phyloP scores from a whole-genome alignment of 2,329 filamentous ascomycete species.

The Torrubiella hemipterigena region DNA sequence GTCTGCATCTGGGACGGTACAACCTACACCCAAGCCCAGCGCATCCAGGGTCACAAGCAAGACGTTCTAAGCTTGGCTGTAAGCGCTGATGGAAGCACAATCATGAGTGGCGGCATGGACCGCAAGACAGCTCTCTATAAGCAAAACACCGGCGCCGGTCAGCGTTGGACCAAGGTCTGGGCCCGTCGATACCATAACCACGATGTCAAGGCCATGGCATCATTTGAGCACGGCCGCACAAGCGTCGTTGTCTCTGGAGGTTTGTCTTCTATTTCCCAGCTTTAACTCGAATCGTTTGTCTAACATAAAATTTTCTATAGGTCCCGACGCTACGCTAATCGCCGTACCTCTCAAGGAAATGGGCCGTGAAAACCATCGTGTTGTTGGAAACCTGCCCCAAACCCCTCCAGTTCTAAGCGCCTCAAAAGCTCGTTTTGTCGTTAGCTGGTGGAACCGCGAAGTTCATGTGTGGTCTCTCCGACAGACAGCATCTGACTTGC shows the following conservation, averaged over 20 bases:
- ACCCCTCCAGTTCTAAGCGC: conserved; percentile 62
- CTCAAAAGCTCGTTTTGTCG: conserved; percentile 58
- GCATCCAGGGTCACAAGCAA: conserved; percentile 76
- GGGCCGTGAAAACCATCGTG: conserved; percentile 74
- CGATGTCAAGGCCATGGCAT: conserved; percentile 89
- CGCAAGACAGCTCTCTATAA: conserved; percentile 76
- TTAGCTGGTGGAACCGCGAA: conserved; percentile 88
- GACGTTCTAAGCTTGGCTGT: conserved; percentile 83
- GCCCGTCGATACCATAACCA: conserved; percentile 82
- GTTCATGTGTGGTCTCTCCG: conserved; percentile 66
- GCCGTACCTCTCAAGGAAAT: conserved; percentile 62
- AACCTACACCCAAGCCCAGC: conserved; percentile 78
- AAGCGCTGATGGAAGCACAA: conserved; percentile 66
- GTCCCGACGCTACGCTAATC: conserved; percentile 74
- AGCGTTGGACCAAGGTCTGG: conserved; percentile 74
- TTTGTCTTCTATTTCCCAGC: conserved; percentile 18
- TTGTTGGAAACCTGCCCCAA: conserved; percentile 76
- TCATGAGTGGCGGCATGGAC: conserved; percentile 89
- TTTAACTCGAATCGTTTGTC: neutral
- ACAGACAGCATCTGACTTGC: conserved; percentile 32
- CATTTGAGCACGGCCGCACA: conserved; percentile 72
- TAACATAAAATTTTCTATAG: conserved; percentile 28
- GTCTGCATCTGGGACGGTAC: conserved; percentile 89
- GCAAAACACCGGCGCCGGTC: conserved; percentile 44
- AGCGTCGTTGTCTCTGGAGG: conserved; percentile 89